Evolutionary conservation across 345 rosid genomes (phyloP).

Genomic region (Geranium rotundifolium): DNA sequence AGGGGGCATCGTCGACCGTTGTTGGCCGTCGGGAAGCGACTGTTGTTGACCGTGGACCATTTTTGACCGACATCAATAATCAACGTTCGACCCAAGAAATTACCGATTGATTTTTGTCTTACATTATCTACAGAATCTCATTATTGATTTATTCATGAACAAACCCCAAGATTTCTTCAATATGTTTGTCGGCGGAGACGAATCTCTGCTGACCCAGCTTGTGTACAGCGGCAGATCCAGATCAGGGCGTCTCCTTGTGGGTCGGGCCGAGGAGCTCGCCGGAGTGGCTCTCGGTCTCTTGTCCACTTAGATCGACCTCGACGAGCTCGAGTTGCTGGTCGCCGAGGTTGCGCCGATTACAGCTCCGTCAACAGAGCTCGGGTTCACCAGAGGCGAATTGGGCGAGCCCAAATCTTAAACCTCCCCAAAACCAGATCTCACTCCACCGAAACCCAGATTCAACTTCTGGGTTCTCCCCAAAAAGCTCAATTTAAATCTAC

Average conservation of each 20-base stretch:
- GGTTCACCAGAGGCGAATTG: slow-evolving; percentile 53
- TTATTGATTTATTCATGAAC: no score
- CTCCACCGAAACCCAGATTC: not conserved
- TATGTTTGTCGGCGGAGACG: slow-evolving; percentile 34
- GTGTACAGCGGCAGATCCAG: slow-evolving; percentile 16
- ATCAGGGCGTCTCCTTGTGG: slow-evolving; percentile 26
- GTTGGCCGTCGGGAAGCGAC: no score
- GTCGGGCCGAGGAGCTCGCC: slow-evolving; percentile 41
- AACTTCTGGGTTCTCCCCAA: not conserved
- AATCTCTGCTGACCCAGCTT: slow-evolving; percentile 70
- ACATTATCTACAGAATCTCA: no score
- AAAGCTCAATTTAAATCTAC: not conserved
- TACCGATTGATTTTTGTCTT: no score
- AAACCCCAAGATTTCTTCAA: no score
- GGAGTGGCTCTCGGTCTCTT: slow-evolving; percentile 29
- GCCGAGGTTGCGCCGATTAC: slow-evolving; percentile 16
- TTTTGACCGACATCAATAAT: no score
- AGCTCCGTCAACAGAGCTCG: slow-evolving; percentile 13
- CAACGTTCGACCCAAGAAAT: no score
- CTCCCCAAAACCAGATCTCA: not conserved
- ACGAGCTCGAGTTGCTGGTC: slow-evolving; percentile 40
- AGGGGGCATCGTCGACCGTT: no score
- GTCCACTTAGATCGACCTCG: slow-evolving; percentile 39
- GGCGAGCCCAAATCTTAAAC: slow-evolving; percentile 58
- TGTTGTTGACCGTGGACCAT: no score